Evolutionary conservation across 257 asterid species (phyloP).

Genomic region (Anisodus tanguticus): DNA sequence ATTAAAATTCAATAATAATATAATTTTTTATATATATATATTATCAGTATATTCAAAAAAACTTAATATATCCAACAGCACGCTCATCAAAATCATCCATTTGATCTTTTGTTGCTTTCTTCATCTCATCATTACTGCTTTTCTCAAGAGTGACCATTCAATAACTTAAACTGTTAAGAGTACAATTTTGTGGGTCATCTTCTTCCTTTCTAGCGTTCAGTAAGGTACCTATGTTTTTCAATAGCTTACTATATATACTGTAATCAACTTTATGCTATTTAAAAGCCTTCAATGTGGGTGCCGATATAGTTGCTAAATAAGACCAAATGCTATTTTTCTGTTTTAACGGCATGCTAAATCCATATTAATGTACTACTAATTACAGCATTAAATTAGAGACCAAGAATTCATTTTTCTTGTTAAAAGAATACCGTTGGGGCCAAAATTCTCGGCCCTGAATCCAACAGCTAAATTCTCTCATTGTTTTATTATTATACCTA

Average conservation of each 20-base stretch:
- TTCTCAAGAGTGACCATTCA: not conserved
- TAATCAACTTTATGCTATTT: not conserved
- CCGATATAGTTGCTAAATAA: slow-evolving; percentile 6
- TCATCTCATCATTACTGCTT: not conserved
- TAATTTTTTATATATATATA: too few species aligned
- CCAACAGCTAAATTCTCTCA: not conserved
- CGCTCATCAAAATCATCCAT: not conserved
- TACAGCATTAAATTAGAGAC: not conserved
- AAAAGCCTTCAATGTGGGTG: not conserved
- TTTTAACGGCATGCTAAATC: slow-evolving; percentile 10
- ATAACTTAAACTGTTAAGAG: not conserved
- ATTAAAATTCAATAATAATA: too few species aligned
- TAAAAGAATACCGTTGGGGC: slow-evolving; percentile 17
- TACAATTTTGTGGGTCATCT: not conserved
- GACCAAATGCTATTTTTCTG: not conserved
- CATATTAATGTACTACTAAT: not conserved
- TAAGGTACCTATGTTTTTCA: not conserved
- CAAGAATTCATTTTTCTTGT: not conserved
- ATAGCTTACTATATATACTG: not conserved
- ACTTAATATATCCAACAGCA: not conserved
- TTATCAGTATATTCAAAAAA: too few species aligned
- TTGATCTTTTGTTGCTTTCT: not conserved
- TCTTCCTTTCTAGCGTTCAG: not conserved
- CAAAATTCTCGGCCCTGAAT: not conserved
- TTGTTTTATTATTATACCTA: not conserved